Conservation (phyloP, 2,329 filamentous ascomycete genomes). For the Verticillium zaregamsianum region DNA sequence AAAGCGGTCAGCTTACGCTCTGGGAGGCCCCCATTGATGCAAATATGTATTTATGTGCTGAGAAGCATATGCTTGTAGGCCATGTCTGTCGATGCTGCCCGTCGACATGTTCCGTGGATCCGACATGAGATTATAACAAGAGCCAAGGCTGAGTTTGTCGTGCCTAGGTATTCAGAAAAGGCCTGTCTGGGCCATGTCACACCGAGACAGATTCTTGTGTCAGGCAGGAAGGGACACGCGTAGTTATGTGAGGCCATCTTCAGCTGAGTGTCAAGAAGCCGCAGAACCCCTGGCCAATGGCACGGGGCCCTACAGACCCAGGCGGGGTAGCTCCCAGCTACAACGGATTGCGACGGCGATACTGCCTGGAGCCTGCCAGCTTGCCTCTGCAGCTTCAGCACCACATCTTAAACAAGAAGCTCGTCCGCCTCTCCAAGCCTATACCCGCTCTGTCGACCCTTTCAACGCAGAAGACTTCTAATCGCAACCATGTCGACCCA, state of each 20-base stretch:
- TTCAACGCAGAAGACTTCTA: neutral
- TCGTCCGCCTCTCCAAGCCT: neutral
- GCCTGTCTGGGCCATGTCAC: neutral
- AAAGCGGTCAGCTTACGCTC: neutral
- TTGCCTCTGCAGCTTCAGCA: neutral
- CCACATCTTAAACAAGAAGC: neutral
- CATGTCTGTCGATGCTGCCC: no score
- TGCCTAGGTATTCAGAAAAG: no score
- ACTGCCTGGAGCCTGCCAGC: constrained; percentile 4
- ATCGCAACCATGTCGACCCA: constrained; percentile 45
- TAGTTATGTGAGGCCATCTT: neutral
- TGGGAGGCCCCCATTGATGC: neutral
- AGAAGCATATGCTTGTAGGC: no score
- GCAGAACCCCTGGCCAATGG: neutral
- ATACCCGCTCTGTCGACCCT: no score
- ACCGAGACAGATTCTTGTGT: neutral
- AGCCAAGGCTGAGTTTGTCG: no score
- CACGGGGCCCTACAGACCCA: neutral
- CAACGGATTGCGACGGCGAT: neutral
- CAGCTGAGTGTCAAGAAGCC: neutral
- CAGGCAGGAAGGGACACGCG: neutral
- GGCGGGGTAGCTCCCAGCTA: neutral
- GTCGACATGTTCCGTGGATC: no score
- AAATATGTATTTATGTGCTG: neutral
- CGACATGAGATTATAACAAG: no score